Percentiles rank a stretch among this genome's conserved stretches.
Evolutionary conservation across 2,329 filamentous ascomycete species (phyloP).

Genomic region (Sporothrix dimorphospora): DNA sequence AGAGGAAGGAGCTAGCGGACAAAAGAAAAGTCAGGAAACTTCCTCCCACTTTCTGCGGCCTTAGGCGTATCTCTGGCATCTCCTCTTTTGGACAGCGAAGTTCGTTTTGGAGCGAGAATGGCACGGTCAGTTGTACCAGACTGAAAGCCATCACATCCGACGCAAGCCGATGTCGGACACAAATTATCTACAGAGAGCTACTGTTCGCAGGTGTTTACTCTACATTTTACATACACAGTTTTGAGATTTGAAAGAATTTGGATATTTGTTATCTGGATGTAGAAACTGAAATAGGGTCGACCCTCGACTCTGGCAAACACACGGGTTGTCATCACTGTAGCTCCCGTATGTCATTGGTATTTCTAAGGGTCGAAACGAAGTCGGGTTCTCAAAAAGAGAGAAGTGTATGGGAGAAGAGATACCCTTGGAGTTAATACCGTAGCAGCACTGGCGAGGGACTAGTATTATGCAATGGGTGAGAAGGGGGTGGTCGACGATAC

Average conservation of each 20-base stretch:
- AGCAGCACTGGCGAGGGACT: too few relatives aligned
- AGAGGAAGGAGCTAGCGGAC: not conserved
- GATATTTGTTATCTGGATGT: not conserved
- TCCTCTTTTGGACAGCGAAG: too few relatives aligned
- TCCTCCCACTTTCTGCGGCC: too few relatives aligned
- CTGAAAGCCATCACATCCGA: too few relatives aligned
- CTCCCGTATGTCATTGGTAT: not conserved
- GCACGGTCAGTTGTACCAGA: too few relatives aligned
- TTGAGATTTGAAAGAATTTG: not conserved
- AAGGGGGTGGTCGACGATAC: not conserved
- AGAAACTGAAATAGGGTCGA: not conserved
- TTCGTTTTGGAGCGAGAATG: too few relatives aligned
- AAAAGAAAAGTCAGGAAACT: not conserved
- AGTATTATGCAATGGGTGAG: not conserved
- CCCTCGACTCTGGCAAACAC: not conserved
- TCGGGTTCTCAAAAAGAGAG: not conserved
- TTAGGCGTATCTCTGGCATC: too few relatives aligned
- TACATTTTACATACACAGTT: not conserved
- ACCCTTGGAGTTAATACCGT: too few relatives aligned
- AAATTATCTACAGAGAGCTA: too few relatives aligned
- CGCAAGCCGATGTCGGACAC: too few relatives aligned
- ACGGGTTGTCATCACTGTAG: not conserved
- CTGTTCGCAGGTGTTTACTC: too few relatives aligned
- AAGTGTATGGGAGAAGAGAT: too few relatives aligned
- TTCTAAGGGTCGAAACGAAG: conserved; percentile 3